Conservation (phyloP, 2,329 filamentous ascomycete genomes). For the Fusarium brevicatenulatum region DNA sequence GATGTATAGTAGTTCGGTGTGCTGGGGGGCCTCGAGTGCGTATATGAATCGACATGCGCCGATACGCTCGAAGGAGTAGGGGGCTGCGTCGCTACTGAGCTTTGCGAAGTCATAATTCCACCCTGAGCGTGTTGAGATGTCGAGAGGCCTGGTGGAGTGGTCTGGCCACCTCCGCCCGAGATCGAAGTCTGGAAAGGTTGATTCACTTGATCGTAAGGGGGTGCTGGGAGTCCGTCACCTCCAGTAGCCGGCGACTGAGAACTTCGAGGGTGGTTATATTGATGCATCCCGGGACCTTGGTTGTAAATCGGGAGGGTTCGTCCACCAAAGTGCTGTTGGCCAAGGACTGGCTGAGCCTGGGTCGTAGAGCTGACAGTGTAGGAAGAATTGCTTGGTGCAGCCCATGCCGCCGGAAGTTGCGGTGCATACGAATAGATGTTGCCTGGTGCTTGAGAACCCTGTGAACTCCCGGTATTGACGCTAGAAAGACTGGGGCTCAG, state of each 20-base stretch:
- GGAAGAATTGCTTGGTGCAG: slow-evolving; percentile 59
- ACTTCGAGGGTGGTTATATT: slow-evolving; percentile 47
- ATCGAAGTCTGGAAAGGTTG: slow-evolving; percentile 72
- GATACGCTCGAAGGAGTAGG: slow-evolving; percentile 61
- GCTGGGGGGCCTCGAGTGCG: slow-evolving; percentile 61
- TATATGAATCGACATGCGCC: slow-evolving; percentile 68
- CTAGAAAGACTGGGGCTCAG: slow-evolving; percentile 70
- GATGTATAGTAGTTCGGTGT: slow-evolving; percentile 71
- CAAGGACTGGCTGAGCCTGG: slow-evolving; percentile 44
- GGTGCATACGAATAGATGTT: slow-evolving; percentile 62
- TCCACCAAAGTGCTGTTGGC: slow-evolving; percentile 44
- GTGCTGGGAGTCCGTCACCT: slow-evolving; percentile 70
- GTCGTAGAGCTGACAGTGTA: slow-evolving; percentile 64
- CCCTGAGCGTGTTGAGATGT: slow-evolving; percentile 44
- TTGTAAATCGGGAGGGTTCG: slow-evolving; percentile 55
- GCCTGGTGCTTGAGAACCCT: slow-evolving; percentile 65
- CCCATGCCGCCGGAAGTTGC: slow-evolving; percentile 68
- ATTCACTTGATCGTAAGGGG: slow-evolving; percentile 74
- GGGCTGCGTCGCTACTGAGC: slow-evolving; percentile 53
- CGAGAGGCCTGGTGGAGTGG: slow-evolving; percentile 44
- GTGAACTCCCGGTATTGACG: slow-evolving; percentile 68
- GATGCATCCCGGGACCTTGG: slow-evolving; percentile 60
- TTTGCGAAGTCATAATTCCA: slow-evolving; percentile 44
- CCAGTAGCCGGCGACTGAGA: slow-evolving; percentile 62
- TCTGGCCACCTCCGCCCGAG: slow-evolving; percentile 56